Base-by-base conservation (phyloP, 306 rosid genomes). In the Fagus crenata region DNA sequence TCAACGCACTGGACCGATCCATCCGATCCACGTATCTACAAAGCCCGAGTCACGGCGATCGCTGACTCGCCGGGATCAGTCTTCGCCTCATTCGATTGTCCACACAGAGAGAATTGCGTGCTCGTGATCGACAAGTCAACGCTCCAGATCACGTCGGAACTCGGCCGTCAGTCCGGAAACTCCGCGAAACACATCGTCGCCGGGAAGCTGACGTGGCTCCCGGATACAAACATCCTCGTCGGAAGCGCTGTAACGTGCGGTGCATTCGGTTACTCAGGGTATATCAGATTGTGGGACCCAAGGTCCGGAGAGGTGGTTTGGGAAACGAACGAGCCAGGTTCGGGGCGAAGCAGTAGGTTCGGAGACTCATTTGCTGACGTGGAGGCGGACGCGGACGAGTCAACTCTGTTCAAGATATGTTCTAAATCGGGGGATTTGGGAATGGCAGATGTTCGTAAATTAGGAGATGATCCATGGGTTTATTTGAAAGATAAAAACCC, bases 281-380 rank as follows among this genome's bases (percentile, higher is more conserved):
- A 90, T 42, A 73, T 94, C 9, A 81, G 97, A 58, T 15, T 94
- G 7, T 94, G 97, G 98, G 98, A 94, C 77, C 78, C 82, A 7
- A 84, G 93, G 87, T 85, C 90, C 0, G 89, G 90, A 0, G 69
- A 79, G 33, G 93, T 94, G 73, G 86, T 92, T 64, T 94, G 97
- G 97, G 97, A 94, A 74, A 85, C 88, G 61, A 86, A 79, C 67
- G 97, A 92, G 84, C 98, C 97, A 0, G 97, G 98, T 1, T 88
- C 95, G 53, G 95, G 97, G 0, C 84, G 95, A 69, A 94, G 92
- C 71, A 87, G 91, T 54, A 79, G 98, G 81, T 90, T 86, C 69
- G 96, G 97, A 4, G 98, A 92, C 74, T 85, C 96, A 0, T 94
- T 94, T 36, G 89, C 96, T 0, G 90, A 83, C 40, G 86, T 90